Evolutionary conservation across 208 protist genomes (phyloP).

Genomic region (Acanthamoeba castellanii): DNA sequence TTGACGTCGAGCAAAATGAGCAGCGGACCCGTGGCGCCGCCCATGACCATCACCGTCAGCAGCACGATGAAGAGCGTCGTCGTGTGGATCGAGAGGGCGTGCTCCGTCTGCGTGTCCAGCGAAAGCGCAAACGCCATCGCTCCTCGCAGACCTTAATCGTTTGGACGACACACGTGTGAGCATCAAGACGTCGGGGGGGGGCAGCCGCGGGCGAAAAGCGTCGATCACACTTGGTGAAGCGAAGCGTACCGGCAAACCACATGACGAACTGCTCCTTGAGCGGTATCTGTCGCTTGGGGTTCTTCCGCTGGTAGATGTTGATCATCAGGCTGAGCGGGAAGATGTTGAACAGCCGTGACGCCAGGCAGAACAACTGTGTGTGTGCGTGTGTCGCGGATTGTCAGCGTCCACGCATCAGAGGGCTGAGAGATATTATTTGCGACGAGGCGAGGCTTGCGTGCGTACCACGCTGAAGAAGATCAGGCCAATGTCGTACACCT

Average conservation of each 20-base stretch:
- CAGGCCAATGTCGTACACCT: constrained; percentile 57
- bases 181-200: too few relatives aligned
- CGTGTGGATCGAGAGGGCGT: constrained; percentile 51
- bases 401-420: too few relatives aligned
- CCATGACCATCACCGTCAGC: constrained; percentile 80
- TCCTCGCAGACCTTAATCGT: constrained; percentile 80
- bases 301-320: constrained; percentile 76
- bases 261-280: constrained; percentile 82
- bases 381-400: too few relatives aligned
- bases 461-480: constrained; percentile 63
- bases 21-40: constrained; percentile 61
- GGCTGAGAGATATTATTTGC: background rate
- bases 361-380: background rate
- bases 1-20: background rate
- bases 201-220: background rate
- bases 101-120: constrained; percentile 56
- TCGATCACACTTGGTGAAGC: background rate
- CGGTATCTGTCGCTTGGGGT: constrained; percentile 72
- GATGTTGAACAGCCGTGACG: constrained; percentile 77
- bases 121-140: constrained; percentile 87
- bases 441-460: background rate
- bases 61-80: constrained; percentile 77
- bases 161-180: background rate
- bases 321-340: constrained; percentile 81
- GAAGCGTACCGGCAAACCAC: constrained; percentile 80